Evolutionary conservation across 2,329 filamentous ascomycete genomes (phyloP).

Genomic region (Chaetomium globosum): DNA sequence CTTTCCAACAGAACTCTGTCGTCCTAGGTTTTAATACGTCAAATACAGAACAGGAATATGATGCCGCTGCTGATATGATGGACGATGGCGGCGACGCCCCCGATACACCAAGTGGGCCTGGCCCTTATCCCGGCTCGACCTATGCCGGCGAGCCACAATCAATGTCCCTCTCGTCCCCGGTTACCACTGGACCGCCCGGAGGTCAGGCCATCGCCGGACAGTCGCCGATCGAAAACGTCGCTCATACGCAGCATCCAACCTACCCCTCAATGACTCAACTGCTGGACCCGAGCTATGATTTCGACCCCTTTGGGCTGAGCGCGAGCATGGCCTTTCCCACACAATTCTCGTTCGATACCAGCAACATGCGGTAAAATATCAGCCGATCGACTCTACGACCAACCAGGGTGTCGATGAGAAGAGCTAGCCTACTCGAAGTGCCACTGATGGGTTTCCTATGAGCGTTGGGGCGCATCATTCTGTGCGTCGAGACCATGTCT

Average conservation of each 20-base stretch:
- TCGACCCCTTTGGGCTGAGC: slow-evolving; percentile 89
- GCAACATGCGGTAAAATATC: slow-evolving; percentile 52
- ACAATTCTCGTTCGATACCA: slow-evolving; percentile 73
- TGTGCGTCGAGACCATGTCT: background rate
- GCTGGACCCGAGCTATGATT: slow-evolving; percentile 81
- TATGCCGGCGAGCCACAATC: slow-evolving; percentile 51
- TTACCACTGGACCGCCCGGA: slow-evolving; percentile 43
- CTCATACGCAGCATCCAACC: slow-evolving; percentile 62
- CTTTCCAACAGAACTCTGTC: slow-evolving; percentile 61
- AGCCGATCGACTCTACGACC: background rate
- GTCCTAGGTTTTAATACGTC: slow-evolving; percentile 68
- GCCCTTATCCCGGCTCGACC: slow-evolving; percentile 63
- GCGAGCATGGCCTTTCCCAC: slow-evolving; percentile 95
- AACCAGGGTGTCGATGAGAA: background rate
- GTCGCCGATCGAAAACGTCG: slow-evolving; percentile 35
- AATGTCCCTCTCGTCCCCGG: slow-evolving; percentile 48
- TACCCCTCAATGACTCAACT: slow-evolving; percentile 68
- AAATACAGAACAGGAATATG: slow-evolving; percentile 91
- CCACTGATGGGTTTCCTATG: background rate
- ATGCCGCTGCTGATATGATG: slow-evolving; percentile 84
- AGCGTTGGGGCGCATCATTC: background rate
- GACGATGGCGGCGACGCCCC: slow-evolving; percentile 70
- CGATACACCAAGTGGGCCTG: slow-evolving; percentile 66
- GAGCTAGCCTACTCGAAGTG: background rate
- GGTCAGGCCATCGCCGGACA: slow-evolving; percentile 44